Conservation (phyloP, 2,329 filamentous ascomycete species). For the Coleophoma cylindrospora region DNA sequence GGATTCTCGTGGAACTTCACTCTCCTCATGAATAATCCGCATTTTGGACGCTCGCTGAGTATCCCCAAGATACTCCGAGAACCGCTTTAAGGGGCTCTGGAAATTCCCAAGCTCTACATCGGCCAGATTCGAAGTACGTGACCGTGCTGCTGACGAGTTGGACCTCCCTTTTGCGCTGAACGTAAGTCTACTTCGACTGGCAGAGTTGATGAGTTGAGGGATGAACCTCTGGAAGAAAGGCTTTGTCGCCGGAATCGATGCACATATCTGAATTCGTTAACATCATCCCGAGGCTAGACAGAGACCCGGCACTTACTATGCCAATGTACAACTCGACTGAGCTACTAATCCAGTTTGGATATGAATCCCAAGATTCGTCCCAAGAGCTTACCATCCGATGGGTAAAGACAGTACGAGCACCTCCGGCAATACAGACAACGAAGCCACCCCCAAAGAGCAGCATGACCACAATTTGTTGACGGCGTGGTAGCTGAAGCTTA, state of each 20-base stretch:
- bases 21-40: no score
- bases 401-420: slow-evolving; percentile 30
- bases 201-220: slow-evolving; percentile 2
- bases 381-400: slow-evolving; percentile 19
- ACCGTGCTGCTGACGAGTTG: neutral
- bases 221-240: slow-evolving; percentile 30
- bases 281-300: neutral
- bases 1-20: no score
- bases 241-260: slow-evolving; percentile 29
- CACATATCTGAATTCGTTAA: slow-evolving; percentile 6
- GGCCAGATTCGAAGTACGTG: neutral
- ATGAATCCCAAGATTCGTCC: slow-evolving; percentile 31
- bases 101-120: neutral
- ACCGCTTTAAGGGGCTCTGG: neutral
- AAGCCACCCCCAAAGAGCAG: slow-evolving; percentile 43
- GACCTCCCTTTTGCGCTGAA: neutral
- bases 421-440: slow-evolving; percentile 34
- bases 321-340: slow-evolving; percentile 35
- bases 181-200: neutral
- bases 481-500: slow-evolving; percentile 37
- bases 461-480: slow-evolving; percentile 40
- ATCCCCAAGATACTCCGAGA: neutral
- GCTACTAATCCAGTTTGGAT: slow-evolving; percentile 27
- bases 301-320: slow-evolving; percentile 16
- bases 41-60: no score